Evolutionary conservation across 2,329 filamentous ascomycete genomes (phyloP), one percentile per base, ranked within the genome.

Genomic region (Microdochium nivale): DNA sequence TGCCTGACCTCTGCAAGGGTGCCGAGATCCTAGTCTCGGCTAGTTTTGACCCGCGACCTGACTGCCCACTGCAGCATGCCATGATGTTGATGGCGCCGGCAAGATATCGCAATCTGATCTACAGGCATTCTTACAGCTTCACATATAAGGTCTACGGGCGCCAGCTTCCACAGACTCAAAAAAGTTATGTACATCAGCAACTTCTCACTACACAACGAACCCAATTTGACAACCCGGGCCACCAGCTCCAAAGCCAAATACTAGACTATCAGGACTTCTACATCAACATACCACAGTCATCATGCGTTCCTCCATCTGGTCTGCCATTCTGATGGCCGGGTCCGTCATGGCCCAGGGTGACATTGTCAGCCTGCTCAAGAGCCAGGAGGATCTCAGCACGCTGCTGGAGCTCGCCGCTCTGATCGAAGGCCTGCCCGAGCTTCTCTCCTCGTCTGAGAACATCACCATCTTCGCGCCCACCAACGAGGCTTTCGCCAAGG

Each of bases 401-500:
- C 51, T 62, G 8, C 53, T 59, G 11, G 53, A 58, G 40, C 56
- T 62, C 10, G 58, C 60, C 27, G 23, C 55, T 21, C 52, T 61
- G 21, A 54, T 64, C 8, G 55, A 59, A 3, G 57, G 58, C 13
- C 57, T 68, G 7, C 61, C 65, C 3, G 61, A 67, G 21, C 62
- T 57, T 14, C 62, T 70, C 8, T 56, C 60, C 11, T 56, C 59
- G 16, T 58, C 63, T 1, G 60, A 56, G 32, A 68, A 69, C 54
- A 64, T 66, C 48, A 66, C 62, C 51, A 69, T 65, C 53, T 59
- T 67, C 21, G 67, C 67, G 0, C 67, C 67, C 3, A 66, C 64
- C 14, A 67, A 70, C 56, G 52, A 62, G 2, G 67, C 67, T 7
- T 68, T 70, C 23, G 61, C 51, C 10, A 58, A 57, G 1, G 62